A percentile compares a stretch with the other conserved stretches of the same genome.
phyloP scores from a whole-genome alignment of 2,329 filamentous ascomycete species.

The Trichoderma brevicompactum region DNA sequence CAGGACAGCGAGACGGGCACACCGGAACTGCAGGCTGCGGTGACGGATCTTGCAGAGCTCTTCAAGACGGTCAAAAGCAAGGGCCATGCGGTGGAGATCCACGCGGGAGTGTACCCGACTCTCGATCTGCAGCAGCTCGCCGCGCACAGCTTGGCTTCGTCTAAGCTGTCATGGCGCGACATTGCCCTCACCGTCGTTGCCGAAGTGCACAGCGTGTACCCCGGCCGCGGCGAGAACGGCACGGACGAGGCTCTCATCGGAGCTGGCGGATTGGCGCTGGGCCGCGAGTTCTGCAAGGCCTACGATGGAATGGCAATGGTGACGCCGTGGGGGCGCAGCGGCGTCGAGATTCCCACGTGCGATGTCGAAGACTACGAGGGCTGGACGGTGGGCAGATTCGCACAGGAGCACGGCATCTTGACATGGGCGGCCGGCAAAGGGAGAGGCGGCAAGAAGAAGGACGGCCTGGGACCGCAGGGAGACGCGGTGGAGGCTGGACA shows the following conservation, averaged over 20 bases:
- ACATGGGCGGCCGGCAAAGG: constrained; percentile 52
- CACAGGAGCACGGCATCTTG: constrained; percentile 79
- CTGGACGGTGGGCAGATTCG: constrained; percentile 73
- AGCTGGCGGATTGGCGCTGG: constrained; percentile 71
- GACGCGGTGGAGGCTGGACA: constrained; percentile 62
- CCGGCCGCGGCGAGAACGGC: constrained; percentile 53
- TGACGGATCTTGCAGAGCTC: constrained; percentile 32
- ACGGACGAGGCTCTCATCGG: constrained; percentile 69
- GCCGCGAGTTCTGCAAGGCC: constrained; percentile 72
- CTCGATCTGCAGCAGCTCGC: constrained; percentile 81
- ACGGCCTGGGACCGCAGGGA: constrained; percentile 36
- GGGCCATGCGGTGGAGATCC: constrained; percentile 64
- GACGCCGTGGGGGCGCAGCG: constrained; percentile 56
- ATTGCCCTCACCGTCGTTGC: constrained; percentile 71
- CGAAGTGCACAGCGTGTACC: constrained; percentile 72
- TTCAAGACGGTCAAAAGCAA: constrained; percentile 39
- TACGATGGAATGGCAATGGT: constrained; percentile 75
- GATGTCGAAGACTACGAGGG: constrained; percentile 48
- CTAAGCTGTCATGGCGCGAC: constrained; percentile 54
- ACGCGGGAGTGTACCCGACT: constrained; percentile 76
- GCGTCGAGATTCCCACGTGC: constrained; percentile 38
- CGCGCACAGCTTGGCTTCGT: constrained; percentile 61
- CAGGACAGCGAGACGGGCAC: constrained; percentile 24
- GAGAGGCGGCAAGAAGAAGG: constrained; percentile 26
- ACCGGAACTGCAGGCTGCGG: constrained; percentile 33